Evolutionary conservation across 306 rosid genomes (phyloP), one percentile per base, ranked within the genome.

Genomic region (Dryas drummondii): DNA sequence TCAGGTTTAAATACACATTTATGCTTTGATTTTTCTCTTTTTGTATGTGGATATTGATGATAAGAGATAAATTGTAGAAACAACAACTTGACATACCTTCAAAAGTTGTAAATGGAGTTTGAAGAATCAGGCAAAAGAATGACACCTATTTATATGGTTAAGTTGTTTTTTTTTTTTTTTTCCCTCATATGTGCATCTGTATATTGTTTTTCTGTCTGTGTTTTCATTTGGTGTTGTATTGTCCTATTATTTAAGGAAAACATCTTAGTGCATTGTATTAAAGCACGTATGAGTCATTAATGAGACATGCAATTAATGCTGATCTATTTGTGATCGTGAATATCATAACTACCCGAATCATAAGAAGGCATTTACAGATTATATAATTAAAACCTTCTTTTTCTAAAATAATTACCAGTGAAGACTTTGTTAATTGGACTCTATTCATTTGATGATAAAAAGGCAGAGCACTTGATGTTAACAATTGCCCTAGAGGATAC

Each of bases 11-110:
- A 48, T 45, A 26, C 47, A n/a, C 26, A 63, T 13, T 19, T 55
- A 11, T 70, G 49, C 1, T 41, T 52, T 50, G 3, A 17, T 48
- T 22, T 66, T 9, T 49, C 66, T 41, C 27, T 49, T n/a, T 17
- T 10, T 58, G 15, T 72, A 3, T 55, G n/a, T 37, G 55, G 66
- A 11, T 66, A 14, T 76, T 66, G 56, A 45, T 66, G 45, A 42
- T 66, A 12, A 56, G 73, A 27, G 61, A 46, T 45, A 41, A 64
- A 40, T 70, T 53, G 73, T 40, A 70, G 62, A 70, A 42, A 40
- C 47, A 19, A 26, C 17, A 53, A 70, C 51, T 70, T 53, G 17
- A 70, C 50, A 53, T 10, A 11, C 49, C 37, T 7, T 52, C n/a
- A 17, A 52, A 70, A 40, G 27, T 70, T 52, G 50, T 70, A 52